Base-by-base conservation (phyloP, 768 basidiomycete genomes). In the Crepidotus variabilis region DNA sequence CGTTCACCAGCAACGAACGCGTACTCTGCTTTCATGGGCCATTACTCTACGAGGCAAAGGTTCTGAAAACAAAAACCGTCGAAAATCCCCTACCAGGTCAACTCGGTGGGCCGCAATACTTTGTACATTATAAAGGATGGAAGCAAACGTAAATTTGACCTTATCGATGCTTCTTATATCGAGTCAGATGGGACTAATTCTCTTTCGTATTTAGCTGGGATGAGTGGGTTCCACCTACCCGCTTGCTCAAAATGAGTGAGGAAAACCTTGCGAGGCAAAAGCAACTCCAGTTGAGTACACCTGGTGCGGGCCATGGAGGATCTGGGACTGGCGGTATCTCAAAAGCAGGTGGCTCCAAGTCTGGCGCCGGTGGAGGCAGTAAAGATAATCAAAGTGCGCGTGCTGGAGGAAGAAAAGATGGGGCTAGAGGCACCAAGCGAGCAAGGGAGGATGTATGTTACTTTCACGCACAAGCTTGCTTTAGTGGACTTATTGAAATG, bases 81-180 rank as follows among this genome's bases (percentile, higher is more conserved):
- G 84, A 86, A 57, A 86, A 88, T 62, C 71, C 76, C 54, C 81
- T 86, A 0, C 77, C 82, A 43, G 78, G 82, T 5, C 83, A 85
- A 6, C 68, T 71, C 9, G 70, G 81, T 2, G 96, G 95, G 6
- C 83, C 85, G 2, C 92, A 96, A 64, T 98, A 92, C 72, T 87
- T 90, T 58, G 95, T 99, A 36, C 97, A 99, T 71, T 99, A 99
- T 79, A 97, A 98, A 72, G 97, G 97, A 8, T 99, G 97, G 97
- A 99, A 98, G 70, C 90, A 93, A 71, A 95, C 92, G 93, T 95
- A 68, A 61, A 84, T 75, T 57, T 21, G 23, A n/a, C 24, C 21
- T 45, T 45, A 28, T 45, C 43, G 36, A 8, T 14, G 36, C 28
- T 14, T 20, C 24, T 20, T 45, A 53, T 49, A 23, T 43, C 39